Conservation (phyloP, 164 flowering plant species). For the Berberis thunbergii region DNA sequence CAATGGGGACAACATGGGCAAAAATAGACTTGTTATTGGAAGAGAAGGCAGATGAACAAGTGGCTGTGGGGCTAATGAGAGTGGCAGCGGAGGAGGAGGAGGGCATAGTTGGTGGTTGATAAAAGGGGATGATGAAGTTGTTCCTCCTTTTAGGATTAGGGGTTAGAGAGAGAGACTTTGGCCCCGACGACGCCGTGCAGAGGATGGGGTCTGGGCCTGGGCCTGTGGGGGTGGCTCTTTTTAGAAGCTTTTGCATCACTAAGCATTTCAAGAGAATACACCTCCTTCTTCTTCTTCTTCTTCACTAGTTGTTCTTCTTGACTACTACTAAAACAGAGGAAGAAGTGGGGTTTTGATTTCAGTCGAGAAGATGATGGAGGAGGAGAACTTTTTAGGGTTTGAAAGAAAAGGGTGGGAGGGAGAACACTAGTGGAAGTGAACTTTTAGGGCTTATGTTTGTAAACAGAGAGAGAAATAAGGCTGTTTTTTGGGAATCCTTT, state of each 20-base stretch:
- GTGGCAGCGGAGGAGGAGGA: constrained; percentile 14
- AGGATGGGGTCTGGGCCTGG: constrained; percentile 14
- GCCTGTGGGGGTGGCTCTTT: constrained; percentile 37
- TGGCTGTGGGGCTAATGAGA: background rate
- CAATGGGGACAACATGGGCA: too few species aligned
- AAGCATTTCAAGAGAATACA: constrained; percentile 23
- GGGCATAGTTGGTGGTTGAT: background rate
- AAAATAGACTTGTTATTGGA: too few species aligned
- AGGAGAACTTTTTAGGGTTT: background rate
- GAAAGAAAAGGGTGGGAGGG: background rate
- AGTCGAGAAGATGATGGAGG: background rate
- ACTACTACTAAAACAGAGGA: too few species aligned
- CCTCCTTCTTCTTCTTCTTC: too few species aligned
- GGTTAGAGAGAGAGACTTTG: background rate
- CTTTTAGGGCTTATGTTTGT: constrained; percentile 3
- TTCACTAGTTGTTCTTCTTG: too few species aligned
- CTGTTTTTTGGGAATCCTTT: too few species aligned
- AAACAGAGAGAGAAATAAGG: background rate
- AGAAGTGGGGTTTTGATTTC: background rate
- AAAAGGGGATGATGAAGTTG: background rate
- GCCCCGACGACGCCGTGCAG: constrained; percentile 12
- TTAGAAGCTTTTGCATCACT: constrained; percentile 60
- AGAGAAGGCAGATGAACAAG: too few species aligned
- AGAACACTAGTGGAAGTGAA: too few species aligned
- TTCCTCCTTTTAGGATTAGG: background rate